Base-by-base conservation (phyloP, 768 basidiomycete species). In the Phlebiopsis gigantea region DNA sequence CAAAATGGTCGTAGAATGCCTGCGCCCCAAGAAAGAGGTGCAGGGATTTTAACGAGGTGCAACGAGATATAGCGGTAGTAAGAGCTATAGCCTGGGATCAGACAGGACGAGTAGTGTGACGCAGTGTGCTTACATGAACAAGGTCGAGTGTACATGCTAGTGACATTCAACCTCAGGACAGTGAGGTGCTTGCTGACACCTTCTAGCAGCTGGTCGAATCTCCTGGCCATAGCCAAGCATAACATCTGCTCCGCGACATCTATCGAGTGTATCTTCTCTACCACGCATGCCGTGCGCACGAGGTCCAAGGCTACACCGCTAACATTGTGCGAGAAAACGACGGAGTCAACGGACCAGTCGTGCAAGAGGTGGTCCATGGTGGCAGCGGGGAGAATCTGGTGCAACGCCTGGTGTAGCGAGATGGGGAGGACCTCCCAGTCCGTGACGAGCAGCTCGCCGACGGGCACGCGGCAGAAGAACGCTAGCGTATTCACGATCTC, bases 391-490 rank as follows among this genome's bases (percentile, higher is more conserved):
- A 48, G 26, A 15, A 46, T 21, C 5, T 46, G 6, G 19, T 22
- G 22, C 21, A 46, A 15, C 5, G 22, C 14, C 45, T 46, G 45
- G 45, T 46, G 45, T 5, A 46, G 22, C 19, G 45, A 46, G 22
- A 46, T 46, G 14, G 47, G 26, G 8, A 28, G 25, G 28, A 48
- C 26, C 47, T 30, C 26, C 47, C 47, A 48, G 47, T 30, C 47
- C 21, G 26, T 5, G 26, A 48, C 26, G 26, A 48, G 14, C 6
- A 48, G 47, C 28, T 28, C 29, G 12, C 30, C 26, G 26, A 48
- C 47, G 26, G 47, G 47, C 4, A 48, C 47, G 47, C 47, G 47
- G 28, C 47, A 24, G 47, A 48, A 48, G 47, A 48, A 30, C 28
- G 47, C 29, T 28, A 48, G 26, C 7, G 29, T 28, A 8, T 28